Evolutionary conservation across 169 alveolate species (phyloP).

Genomic region (Plasmodium relictum): DNA sequence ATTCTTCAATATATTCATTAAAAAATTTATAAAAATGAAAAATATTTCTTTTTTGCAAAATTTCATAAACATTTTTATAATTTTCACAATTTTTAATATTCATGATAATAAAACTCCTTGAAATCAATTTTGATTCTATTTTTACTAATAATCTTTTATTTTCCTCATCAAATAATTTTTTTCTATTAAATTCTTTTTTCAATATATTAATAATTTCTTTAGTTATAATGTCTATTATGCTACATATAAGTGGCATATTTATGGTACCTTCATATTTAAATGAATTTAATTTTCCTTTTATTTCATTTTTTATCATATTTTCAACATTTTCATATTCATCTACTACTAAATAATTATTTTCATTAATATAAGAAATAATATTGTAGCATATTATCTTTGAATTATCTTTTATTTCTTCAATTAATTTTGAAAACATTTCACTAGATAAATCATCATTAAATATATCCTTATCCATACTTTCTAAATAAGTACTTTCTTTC

Average conservation of each 20-base stretch:
- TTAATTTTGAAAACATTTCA: neutral
- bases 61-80: slow-evolving; percentile 65
- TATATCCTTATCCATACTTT: neutral
- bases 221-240: slow-evolving; percentile 11
- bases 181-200: slow-evolving; percentile 5
- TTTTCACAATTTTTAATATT: slow-evolving; percentile 31
- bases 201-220: slow-evolving; percentile 9
- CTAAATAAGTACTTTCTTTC: slow-evolving; percentile 1
- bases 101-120: slow-evolving; percentile 50
- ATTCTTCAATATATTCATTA: slow-evolving; percentile 64
- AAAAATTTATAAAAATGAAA: slow-evolving; percentile 74
- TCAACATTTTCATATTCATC: neutral
- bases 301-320: slow-evolving; percentile 6
- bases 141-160: slow-evolving; percentile 35
- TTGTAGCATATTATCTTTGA: neutral
- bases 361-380: slow-evolving; percentile 3
- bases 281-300: slow-evolving; percentile 11
- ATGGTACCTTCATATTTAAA: neutral
- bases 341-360: neutral
- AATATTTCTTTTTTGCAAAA: slow-evolving; percentile 32
- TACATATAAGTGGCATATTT: neutral
- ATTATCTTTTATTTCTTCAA: slow-evolving; percentile 7
- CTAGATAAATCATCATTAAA: neutral
- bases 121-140: slow-evolving; percentile 43
- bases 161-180: slow-evolving; percentile 36